Base-by-base conservation (phyloP, 345 rosid genomes). In the Salix dunnii region DNA sequence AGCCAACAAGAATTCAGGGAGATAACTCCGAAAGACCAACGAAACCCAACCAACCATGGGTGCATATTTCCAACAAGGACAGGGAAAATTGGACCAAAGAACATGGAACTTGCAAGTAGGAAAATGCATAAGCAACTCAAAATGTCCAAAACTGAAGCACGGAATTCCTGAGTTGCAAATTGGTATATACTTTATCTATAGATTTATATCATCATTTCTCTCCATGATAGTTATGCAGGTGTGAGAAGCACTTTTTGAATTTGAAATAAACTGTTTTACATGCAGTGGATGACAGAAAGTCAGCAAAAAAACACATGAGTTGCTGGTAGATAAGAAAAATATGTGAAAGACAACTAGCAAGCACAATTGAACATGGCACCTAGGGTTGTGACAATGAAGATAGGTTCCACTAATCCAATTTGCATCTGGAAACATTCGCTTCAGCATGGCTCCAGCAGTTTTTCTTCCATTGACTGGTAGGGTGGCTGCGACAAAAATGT, bases 401-500 rank as follows among this genome's bases (percentile, higher is more conserved):
- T 89, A 96, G 85, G 76, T 91, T 82, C 99, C 98, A 73, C 88
- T 91, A 81, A 93, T 84, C 98, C 98, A 93, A 73, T 17, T 67
- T 75, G 98, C 98, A 87, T 91, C 92, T 35, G 93, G 96, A 84
- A 96, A 93, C 94, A 96, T 91, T 77, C 84, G 83, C 82, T 92
- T 96, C 85, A 96, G 81, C 79, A 93, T 81, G 53, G 88, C 99
- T 4, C 98, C 99, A 11, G 98, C 96, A 71, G 99, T 96, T 80
- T 84, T 91, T 88, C 91, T 93, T 74, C 99, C 99, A 25, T 96
- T 96, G 73, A 87, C 75, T 2, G 99, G 99, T 80, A 96, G 96
- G 43, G 99, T 96, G 30, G 99, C 99, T 42, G 99, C 99, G 80
- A 96, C 91, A 81, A 96, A 93, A 27, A 96, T 85, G 80, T 93